A percentile compares a stretch with the other conserved stretches of the same genome.
Evolutionary conservation across 129 eudicot genomes (phyloP).

Genomic region (Cynara cardunculus): DNA sequence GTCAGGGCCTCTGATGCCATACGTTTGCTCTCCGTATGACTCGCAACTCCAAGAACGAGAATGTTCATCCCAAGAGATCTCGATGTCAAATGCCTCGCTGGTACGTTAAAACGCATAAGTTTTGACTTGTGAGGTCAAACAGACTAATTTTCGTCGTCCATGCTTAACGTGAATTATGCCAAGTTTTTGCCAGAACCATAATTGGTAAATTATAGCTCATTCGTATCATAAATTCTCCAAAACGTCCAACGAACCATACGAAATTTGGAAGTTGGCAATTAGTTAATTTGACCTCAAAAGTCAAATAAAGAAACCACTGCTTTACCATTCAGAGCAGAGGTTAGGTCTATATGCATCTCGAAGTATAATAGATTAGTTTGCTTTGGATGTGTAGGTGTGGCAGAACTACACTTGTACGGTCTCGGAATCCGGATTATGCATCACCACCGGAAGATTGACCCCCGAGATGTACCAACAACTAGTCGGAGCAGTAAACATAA

Average conservation of each 20-base stretch:
- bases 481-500: constrained; percentile 62
- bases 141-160: background rate
- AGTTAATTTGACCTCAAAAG: constrained; percentile 9
- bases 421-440: constrained; percentile 53
- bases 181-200: background rate
- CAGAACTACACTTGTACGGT: constrained; percentile 64
- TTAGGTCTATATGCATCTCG: background rate
- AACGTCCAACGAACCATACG: background rate
- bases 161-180: background rate
- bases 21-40: constrained; percentile 75
- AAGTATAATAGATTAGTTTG: background rate
- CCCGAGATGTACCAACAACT: constrained; percentile 69
- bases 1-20: constrained; percentile 82
- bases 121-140: constrained; percentile 1
- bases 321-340: background rate
- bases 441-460: constrained; percentile 64
- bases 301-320: background rate
- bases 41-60: constrained; percentile 64
- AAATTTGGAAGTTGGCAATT: background rate
- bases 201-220: background rate
- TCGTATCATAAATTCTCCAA: background rate
- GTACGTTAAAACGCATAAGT: constrained; percentile 26
- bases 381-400: constrained; percentile 65
- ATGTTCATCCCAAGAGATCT: constrained; percentile 61
- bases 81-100: constrained; percentile 71